Evolutionary conservation across 73 alveolate genomes (phyloP).

Genomic region (Paramecium biaurelia): DNA sequence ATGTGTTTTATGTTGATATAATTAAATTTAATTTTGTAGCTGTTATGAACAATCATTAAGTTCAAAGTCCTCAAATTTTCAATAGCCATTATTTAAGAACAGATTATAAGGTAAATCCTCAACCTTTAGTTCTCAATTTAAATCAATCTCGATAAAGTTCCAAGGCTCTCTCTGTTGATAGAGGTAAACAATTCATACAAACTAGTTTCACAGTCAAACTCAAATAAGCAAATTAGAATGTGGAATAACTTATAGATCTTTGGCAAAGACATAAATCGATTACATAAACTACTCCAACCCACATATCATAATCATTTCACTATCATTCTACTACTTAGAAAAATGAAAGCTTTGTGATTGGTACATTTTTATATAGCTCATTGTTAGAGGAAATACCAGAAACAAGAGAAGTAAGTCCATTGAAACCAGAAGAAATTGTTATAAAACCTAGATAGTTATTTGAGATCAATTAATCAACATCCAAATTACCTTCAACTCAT

Average conservation of each 20-base stretch:
- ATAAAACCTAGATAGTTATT: background rate
- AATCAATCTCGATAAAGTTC: slow-evolving; percentile 10
- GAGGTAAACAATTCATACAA: background rate
- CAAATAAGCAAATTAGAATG: background rate
- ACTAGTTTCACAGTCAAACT: background rate
- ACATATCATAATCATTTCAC: background rate
- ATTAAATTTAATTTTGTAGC: slow-evolving; percentile 9
- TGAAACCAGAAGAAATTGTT: background rate
- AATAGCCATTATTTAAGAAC: background rate
- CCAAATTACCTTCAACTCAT: background rate
- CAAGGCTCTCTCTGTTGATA: background rate
- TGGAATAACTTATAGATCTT: background rate
- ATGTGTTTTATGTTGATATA: background rate
- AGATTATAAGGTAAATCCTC: background rate
- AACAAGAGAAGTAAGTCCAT: slow-evolving; percentile 19
- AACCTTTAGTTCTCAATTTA: slow-evolving; percentile 13
- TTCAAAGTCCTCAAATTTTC: background rate
- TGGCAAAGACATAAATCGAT: slow-evolving; percentile 20
- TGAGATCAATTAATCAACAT: background rate
- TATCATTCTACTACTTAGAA: background rate
- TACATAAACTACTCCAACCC: background rate
- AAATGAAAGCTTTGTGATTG: background rate
- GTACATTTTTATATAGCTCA: background rate
- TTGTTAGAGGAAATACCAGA: background rate
- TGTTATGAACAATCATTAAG: slow-evolving; percentile 7